Evolutionary conservation across 768 basidiomycete genomes (phyloP).

Genomic region (Termitomyces heimii): DNA sequence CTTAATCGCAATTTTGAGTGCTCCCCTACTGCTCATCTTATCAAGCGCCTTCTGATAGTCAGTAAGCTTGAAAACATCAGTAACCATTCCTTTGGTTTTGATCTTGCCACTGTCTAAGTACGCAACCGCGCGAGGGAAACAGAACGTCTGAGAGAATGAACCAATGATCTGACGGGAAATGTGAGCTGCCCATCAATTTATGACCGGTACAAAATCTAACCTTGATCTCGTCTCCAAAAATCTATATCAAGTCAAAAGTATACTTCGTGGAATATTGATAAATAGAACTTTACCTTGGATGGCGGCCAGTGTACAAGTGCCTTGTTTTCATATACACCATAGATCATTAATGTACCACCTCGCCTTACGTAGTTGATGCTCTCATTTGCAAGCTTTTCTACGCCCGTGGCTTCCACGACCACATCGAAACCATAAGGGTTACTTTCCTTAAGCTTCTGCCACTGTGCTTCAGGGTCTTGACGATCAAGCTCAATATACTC

Average conservation of each 20-base stretch:
- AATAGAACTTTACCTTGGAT: slow-evolving; percentile 39
- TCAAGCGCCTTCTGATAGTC: slow-evolving; percentile 68
- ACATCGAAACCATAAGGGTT: slow-evolving; percentile 89
- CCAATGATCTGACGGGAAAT: slow-evolving; percentile 62
- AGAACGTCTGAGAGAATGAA: slow-evolving; percentile 84
- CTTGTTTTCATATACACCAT: slow-evolving; percentile 87
- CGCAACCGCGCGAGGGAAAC: slow-evolving; percentile 87
- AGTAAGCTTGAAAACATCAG: slow-evolving; percentile 60
- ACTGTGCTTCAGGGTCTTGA: slow-evolving; percentile 67
- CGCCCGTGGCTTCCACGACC: slow-evolving; percentile 63
- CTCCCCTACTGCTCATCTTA: slow-evolving; percentile 62
- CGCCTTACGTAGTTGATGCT: slow-evolving; percentile 86
- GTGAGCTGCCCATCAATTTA: background rate
- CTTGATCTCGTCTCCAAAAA: slow-evolving; percentile 61
- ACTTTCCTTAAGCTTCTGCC: slow-evolving; percentile 72
- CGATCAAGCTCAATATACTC: slow-evolving; percentile 85
- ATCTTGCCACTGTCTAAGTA: slow-evolving; percentile 87
- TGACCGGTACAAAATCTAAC: slow-evolving; percentile 15
- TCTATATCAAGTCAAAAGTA: slow-evolving; percentile 28
- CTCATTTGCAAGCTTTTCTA: slow-evolving; percentile 82
- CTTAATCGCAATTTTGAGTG: slow-evolving; percentile 51
- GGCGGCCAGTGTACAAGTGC: slow-evolving; percentile 85
- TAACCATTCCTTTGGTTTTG: slow-evolving; percentile 68
- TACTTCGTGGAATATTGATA: no score
- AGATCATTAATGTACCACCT: slow-evolving; percentile 82